A percentile compares a stretch with the other conserved stretches of the same genome.
phyloP scores from a whole-genome alignment of 2,329 filamentous ascomycete genomes.

The Sarocladium strictum region DNA sequence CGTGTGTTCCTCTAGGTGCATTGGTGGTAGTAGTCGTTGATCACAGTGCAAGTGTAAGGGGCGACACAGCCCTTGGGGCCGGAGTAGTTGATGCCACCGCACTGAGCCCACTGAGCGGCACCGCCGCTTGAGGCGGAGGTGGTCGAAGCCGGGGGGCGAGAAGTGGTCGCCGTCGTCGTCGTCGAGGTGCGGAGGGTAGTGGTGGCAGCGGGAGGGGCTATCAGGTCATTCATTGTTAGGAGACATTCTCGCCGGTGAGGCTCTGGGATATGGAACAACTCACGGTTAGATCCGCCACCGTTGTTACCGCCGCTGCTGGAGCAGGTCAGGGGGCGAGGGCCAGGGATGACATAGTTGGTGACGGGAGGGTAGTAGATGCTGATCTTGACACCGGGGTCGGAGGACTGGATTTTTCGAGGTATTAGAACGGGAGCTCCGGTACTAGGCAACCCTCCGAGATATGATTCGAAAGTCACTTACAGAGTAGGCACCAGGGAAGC shows the following conservation, averaged over 20 bases:
- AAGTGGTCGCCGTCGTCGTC: background rate
- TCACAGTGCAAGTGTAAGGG: conserved; percentile 21
- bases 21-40: conserved; percentile 22
- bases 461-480: background rate
- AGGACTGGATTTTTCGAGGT: conserved; percentile 11
- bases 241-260: no score
- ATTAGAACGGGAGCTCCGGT: background rate
- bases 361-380: conserved; percentile 21
- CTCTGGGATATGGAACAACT: background rate
- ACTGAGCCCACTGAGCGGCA: background rate
- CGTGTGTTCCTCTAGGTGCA: conserved; percentile 14
- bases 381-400: conserved; percentile 21
- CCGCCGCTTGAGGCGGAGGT: background rate
- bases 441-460: background rate
- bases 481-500: conserved; percentile 23
- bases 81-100: background rate
- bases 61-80: conserved; percentile 9
- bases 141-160: background rate
- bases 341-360: conserved; percentile 21
- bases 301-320: background rate
- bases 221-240: background rate
- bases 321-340: conserved; percentile 19
- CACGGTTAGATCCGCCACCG: conserved; percentile 1
- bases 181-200: conserved; percentile 5
- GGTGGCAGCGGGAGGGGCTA: background rate